phyloP scores from a whole-genome alignment of 495 filamentous ascomycete genomes.

The Penicillium canescens region DNA sequence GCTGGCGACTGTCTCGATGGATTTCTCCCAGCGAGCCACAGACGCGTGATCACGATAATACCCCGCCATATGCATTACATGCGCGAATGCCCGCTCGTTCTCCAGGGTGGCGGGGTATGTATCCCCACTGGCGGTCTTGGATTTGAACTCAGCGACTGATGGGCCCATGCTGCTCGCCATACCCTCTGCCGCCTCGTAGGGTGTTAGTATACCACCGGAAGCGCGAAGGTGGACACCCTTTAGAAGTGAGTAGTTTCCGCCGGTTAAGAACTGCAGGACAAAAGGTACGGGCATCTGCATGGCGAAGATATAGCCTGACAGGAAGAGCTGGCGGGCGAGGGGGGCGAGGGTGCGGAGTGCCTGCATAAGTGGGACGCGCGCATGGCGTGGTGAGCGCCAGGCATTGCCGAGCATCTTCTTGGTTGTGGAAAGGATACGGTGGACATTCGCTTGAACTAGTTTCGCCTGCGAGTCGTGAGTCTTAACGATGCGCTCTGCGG shows the following conservation, averaged over 20 bases:
- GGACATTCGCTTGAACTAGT: conserved; percentile 32
- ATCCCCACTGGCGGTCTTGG: conserved; percentile 32
- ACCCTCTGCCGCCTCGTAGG: conserved; percentile 35
- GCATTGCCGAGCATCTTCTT: conserved; percentile 50
- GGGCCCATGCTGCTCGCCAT: conserved; percentile 47
- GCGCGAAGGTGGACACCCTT: conserved; percentile 32
- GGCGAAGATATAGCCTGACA: conserved; percentile 53
- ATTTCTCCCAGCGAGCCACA: conserved; percentile 44
- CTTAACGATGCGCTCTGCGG: not conserved
- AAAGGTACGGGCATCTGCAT: conserved; percentile 46
- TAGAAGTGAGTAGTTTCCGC: conserved; percentile 47
- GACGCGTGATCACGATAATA: conserved; percentile 52
- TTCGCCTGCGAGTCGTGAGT: conserved; percentile 22
- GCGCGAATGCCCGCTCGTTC: conserved; percentile 27
- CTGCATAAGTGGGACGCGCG: conserved; percentile 38
- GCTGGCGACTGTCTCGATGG: conserved; percentile 43
- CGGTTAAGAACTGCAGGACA: conserved; percentile 35
- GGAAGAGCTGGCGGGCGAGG: conserved; percentile 36
- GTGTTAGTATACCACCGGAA: conserved; percentile 27
- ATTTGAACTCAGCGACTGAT: conserved; percentile 32
- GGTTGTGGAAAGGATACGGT: conserved; percentile 35
- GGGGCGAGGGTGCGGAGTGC: conserved; percentile 40
- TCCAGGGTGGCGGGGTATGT: conserved; percentile 31
- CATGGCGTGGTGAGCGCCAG: conserved; percentile 37
- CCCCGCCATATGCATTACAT: conserved; percentile 42